phyloP scores from a whole-genome alignment of 1,139 yeast species.

The Geotrichum australiense region DNA sequence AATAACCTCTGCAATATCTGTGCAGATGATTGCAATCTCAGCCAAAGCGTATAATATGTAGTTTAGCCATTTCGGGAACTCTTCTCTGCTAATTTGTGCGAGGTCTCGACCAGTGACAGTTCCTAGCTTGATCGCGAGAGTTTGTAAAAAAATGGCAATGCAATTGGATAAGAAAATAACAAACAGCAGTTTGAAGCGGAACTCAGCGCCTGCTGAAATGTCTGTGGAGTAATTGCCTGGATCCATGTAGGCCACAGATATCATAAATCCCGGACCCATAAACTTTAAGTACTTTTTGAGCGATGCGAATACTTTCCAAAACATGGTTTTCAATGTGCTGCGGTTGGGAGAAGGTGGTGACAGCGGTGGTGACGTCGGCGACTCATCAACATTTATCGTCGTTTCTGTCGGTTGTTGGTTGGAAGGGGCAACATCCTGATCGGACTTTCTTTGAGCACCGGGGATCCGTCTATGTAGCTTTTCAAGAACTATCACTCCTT shows the following conservation, averaged over 20 bases:
- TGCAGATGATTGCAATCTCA: slow-evolving; percentile 83
- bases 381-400: too few relatives aligned
- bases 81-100: slow-evolving; percentile 78
- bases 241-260: slow-evolving; percentile 93
- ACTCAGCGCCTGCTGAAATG: slow-evolving; percentile 88
- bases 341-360: too few relatives aligned
- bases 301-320: too few relatives aligned
- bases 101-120: slow-evolving; percentile 86
- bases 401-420: too few relatives aligned
- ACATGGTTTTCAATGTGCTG: too few relatives aligned
- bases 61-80: slow-evolving; percentile 58
- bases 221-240: slow-evolving; percentile 97
- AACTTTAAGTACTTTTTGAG: slow-evolving; percentile 55
- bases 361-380: too few relatives aligned
- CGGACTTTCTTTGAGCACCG: too few relatives aligned
- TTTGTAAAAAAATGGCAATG: slow-evolving; percentile 80
- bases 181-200: slow-evolving; percentile 74
- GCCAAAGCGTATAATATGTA: slow-evolving; percentile 62
- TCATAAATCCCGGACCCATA: slow-evolving; percentile 91
- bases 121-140: slow-evolving; percentile 77
- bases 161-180: slow-evolving; percentile 75
- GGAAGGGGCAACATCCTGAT: too few relatives aligned
- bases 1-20: slow-evolving; percentile 89
- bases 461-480: too few relatives aligned
- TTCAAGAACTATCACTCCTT: too few relatives aligned